Evolutionary conservation across 208 protist species (phyloP).

Genomic region (Wallacemonas sp.): DNA sequence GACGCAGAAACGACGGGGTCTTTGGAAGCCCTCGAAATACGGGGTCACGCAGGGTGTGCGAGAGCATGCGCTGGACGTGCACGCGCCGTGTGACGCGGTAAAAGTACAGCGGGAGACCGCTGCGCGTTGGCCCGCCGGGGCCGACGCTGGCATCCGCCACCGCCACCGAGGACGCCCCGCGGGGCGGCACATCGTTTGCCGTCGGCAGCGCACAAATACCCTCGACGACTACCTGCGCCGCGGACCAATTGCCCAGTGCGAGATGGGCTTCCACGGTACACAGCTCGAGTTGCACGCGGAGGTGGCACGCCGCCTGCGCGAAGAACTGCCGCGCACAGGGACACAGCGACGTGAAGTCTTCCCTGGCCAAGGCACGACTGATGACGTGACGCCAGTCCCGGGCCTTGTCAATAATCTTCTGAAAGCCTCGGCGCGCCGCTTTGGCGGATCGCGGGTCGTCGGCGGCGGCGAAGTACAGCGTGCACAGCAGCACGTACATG

Average conservation of each 20-base stretch:
- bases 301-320: not conserved
- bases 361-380: not conserved
- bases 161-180: not conserved
- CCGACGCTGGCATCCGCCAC: not conserved
- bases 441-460: constrained; percentile 1
- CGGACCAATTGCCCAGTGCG: not conserved
- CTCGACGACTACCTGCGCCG: not conserved
- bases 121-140: too few relatives aligned
- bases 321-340: not conserved
- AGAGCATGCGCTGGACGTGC: constrained; percentile 3
- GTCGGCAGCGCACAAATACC: not conserved
- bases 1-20: constrained; percentile 1
- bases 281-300: not conserved
- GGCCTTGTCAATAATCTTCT: constrained; percentile 5
- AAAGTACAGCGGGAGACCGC: not conserved
- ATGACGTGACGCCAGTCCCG: constrained; percentile 6
- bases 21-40: constrained; percentile 6
- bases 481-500: not conserved
- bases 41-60: not conserved
- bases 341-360: not conserved
- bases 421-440: not conserved
- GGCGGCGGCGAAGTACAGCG: not conserved
- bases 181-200: not conserved
- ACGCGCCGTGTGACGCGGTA: not conserved
- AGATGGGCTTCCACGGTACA: constrained; percentile 2